A percentile compares a stretch with the other conserved stretches of the same genome.
Evolutionary conservation across 2,329 filamentous ascomycete genomes (phyloP).

Genomic region (Fusarium xylarioides): DNA sequence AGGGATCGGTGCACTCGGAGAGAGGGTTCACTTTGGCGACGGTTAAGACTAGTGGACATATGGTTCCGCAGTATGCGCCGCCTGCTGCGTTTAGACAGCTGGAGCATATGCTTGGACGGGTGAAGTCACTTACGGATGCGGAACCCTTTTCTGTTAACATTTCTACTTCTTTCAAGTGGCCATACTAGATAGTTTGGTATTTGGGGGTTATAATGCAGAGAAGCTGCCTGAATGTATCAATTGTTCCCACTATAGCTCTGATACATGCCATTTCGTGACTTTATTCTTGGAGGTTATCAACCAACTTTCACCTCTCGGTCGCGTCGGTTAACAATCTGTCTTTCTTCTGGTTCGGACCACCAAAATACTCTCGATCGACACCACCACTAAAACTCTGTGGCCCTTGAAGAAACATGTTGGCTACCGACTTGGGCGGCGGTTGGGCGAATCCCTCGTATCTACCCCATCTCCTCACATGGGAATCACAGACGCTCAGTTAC

Average conservation of each 20-base stretch:
- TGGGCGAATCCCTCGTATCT: neutral
- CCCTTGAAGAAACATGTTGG: neutral
- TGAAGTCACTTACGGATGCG: constrained; percentile 1
- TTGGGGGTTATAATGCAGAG: too few relatives aligned
- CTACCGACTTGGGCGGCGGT: neutral
- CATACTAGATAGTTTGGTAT: neutral
- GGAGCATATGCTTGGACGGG: constrained; percentile 16
- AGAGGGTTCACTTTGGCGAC: constrained; percentile 6
- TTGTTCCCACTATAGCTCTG: neutral
- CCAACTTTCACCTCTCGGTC: neutral
- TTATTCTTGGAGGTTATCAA: too few relatives aligned
- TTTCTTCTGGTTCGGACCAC: neutral
- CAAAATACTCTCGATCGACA: neutral
- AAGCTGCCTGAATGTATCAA: neutral
- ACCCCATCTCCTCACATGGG: neutral
- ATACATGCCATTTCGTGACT: fast-evolving
- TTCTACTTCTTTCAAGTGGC: constrained; percentile 21
- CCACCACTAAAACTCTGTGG: fast-evolving
- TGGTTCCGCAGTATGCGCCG: constrained; percentile 20
- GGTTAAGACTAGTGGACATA: constrained; percentile 16
- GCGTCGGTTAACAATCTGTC: fast-evolving
- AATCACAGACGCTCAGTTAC: neutral
- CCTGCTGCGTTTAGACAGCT: constrained; percentile 11
- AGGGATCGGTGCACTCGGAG: constrained; percentile 2
- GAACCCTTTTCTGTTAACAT: constrained; percentile 8